Evolutionary conservation across 257 asterid genomes (phyloP), one percentile per base, ranked within the genome.

Genomic region (Linaria vulgaris): DNA sequence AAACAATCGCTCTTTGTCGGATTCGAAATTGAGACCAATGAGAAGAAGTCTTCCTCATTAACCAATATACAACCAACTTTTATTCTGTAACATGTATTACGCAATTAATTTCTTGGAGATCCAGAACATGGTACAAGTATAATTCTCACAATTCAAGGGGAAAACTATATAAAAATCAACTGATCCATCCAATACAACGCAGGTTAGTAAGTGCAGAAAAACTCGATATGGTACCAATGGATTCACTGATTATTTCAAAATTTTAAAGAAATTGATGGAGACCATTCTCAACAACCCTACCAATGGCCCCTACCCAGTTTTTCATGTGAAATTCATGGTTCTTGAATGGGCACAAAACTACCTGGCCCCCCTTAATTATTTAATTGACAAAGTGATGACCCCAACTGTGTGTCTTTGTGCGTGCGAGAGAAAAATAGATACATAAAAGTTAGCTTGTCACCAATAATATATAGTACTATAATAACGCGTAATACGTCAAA

Each of bases 241-340:
- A 78, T 79, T 70, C 74, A 16, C 52, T 10, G 67, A 48, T 64
- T 67, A 73, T 74, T 59, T 22, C 23, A 43, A 31, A 5, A 25
- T 22, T 62, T 69, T 41, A 61, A 62, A 56, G 63, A 67, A 63
- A 41, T 68, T 64, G 73, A 75, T 75, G 74, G 76, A 34, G 37
- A 45, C 64, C 63, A 31, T 68, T 72, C 45, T 38, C 13, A 57
- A 65, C 65, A 72, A 68, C 83, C 76, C 79, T 74, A 72, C 76
- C 61, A 49, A 43, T 19, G 81, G 73, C 74, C 81, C 80, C 80
- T 72, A 66, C 76, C 75, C 53, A 69, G 15, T 48, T 62, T 49
- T 52, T 37, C 68, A 30, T 21, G 49, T 63, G 56, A 57, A 72
- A 64, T 69, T 52, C 64, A 51, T 68, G 77, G 67, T 47, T 24